Evolutionary conservation across 2,329 filamentous ascomycete genomes (phyloP).

Genomic region (Ophiostoma tasmaniense): DNA sequence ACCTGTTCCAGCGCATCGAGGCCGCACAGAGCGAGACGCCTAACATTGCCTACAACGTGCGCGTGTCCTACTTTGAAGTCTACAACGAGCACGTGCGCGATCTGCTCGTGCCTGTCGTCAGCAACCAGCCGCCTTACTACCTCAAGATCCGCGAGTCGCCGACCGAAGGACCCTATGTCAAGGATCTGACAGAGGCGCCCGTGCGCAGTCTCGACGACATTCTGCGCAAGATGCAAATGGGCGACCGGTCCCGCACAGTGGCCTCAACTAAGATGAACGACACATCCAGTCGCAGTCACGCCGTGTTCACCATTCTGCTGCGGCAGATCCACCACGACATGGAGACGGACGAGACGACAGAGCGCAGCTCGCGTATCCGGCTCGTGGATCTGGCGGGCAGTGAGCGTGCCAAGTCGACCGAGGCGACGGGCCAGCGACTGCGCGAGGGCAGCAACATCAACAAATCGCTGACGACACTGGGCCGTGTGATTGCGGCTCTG

Average conservation of each 20-base stretch:
- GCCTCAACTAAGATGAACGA: conserved; percentile 99
- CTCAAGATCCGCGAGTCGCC: conserved; percentile 96
- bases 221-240: conserved; percentile 79
- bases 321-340: conserved; percentile 98
- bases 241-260: conserved; percentile 77
- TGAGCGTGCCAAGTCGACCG: conserved; percentile 88
- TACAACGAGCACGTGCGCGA: conserved; percentile 98
- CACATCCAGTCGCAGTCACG: conserved; percentile 90
- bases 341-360: conserved; percentile 94
- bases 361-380: conserved; percentile 85
- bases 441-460: conserved; percentile 98
- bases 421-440: conserved; percentile 83
- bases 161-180: conserved; percentile 93
- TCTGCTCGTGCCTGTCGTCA: conserved; percentile 45
- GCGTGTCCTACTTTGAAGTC: conserved; percentile 97
- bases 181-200: conserved; percentile 82
- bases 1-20: conserved; percentile 88
- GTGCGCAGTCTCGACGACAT: conserved; percentile 84
- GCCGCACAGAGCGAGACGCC: conserved; percentile 54
- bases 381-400: conserved; percentile 92
- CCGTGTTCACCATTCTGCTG: conserved; percentile 94
- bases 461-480: conserved; percentile 92
- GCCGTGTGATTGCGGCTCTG: conserved; percentile 88
- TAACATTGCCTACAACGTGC: conserved; percentile 78
- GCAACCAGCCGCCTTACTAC: conserved; percentile 70